Evolutionary conservation across 2,329 filamentous ascomycete genomes (phyloP).

Genomic region (Fusarium succisae): DNA sequence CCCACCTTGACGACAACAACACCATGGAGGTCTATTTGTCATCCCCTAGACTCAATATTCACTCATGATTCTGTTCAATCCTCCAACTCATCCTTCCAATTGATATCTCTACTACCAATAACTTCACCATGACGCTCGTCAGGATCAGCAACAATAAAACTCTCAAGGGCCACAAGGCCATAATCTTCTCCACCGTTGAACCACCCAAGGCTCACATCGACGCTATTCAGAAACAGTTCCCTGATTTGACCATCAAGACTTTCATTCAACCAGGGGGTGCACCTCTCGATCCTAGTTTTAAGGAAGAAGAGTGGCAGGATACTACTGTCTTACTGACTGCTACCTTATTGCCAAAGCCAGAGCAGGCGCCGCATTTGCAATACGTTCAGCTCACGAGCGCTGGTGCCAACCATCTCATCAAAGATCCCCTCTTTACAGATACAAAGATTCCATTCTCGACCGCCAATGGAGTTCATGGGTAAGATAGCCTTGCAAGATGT

Average conservation of each 20-base stretch:
- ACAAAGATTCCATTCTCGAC: constrained; percentile 62
- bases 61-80: not conserved
- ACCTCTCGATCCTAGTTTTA: constrained; percentile 38
- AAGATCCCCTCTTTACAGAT: constrained; percentile 59
- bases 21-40: constrained; percentile 30
- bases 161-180: constrained; percentile 59
- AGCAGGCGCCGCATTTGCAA: constrained; percentile 58
- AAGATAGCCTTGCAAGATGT: constrained; percentile 13
- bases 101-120: not conserved
- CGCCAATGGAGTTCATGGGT: constrained; percentile 68
- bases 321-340: constrained; percentile 61
- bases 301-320: constrained; percentile 55
- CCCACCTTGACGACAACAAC: constrained; percentile 39
- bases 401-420: constrained; percentile 60
- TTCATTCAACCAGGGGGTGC: constrained; percentile 44
- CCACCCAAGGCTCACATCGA: constrained; percentile 49
- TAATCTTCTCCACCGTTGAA: constrained; percentile 51
- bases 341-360: constrained; percentile 52
- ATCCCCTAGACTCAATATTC: constrained; percentile 10
- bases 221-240: constrained; percentile 51
- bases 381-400: constrained; percentile 65
- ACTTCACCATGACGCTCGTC: constrained; percentile 29
- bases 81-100: rapidly evolving
- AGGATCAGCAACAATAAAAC: constrained; percentile 46
- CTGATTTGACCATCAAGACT: constrained; percentile 54